phyloP scores from a whole-genome alignment of 2,329 filamentous ascomycete species.

The Chaetomiaceae sp. region DNA sequence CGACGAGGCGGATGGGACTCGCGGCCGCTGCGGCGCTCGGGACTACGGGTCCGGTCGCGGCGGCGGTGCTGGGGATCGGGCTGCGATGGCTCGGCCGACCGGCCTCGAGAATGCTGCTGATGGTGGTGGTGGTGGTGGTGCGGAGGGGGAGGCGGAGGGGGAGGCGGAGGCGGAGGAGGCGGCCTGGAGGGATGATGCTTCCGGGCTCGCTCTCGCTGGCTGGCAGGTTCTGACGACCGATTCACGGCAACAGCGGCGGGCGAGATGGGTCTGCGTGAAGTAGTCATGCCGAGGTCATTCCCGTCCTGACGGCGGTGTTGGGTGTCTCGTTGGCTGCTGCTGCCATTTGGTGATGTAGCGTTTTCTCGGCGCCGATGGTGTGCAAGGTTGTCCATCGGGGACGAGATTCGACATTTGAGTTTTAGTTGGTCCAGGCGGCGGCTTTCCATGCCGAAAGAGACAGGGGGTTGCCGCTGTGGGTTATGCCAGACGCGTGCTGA shows the following conservation, averaged over 20 bases:
- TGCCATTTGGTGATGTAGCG: slow-evolving; percentile 41
- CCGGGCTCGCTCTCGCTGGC: slow-evolving; percentile 35
- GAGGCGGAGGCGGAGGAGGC: slow-evolving; percentile 6
- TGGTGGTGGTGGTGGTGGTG: too few relatives aligned
- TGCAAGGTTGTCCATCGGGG: slow-evolving; percentile 28
- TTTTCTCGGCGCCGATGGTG: slow-evolving; percentile 32
- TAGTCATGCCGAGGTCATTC: slow-evolving; percentile 35
- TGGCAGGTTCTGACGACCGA: slow-evolving; percentile 25
- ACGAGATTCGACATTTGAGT: slow-evolving; percentile 25
- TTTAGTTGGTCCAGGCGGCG: slow-evolving; percentile 22
- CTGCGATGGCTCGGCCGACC: slow-evolving; percentile 17
- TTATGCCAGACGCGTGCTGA: slow-evolving; percentile 15
- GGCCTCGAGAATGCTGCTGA: slow-evolving; percentile 11
- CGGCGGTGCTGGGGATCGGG: slow-evolving; percentile 17
- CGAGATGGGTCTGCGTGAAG: slow-evolving; percentile 29
- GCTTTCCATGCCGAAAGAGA: slow-evolving; percentile 28
- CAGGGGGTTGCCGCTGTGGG: slow-evolving; percentile 21
- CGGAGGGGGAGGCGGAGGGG: too few relatives aligned
- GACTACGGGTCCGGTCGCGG: slow-evolving; percentile 22
- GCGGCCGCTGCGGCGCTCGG: slow-evolving; percentile 17
- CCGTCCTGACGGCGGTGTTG: slow-evolving; percentile 36
- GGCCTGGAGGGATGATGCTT: slow-evolving; percentile 25
- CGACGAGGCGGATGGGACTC: slow-evolving; percentile 17
- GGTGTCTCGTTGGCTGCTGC: slow-evolving; percentile 31
- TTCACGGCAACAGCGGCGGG: slow-evolving; percentile 30